Evolutionary conservation across 164 flowering plant genomes (phyloP), one percentile per base, ranked within the genome.

Genomic region (Amborella trichopoda): DNA sequence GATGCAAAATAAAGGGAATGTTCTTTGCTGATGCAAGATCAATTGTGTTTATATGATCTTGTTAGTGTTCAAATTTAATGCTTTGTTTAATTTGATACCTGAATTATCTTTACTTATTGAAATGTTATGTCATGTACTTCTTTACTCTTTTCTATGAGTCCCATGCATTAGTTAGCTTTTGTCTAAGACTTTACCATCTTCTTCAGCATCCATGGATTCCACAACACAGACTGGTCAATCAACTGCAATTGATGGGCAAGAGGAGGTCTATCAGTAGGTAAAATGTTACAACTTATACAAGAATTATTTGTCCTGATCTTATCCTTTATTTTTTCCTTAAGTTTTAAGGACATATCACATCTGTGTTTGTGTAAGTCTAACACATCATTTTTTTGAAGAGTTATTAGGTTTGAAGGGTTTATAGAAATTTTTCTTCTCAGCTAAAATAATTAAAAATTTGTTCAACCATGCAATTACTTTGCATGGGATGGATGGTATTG

Each of bases 211-310:
- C 30, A 46, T 70, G 28, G 89, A 81, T 67, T 74, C 83, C 23
- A 69, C 78, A 22, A 58, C 74, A 23, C 78, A 79, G 64, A 72
- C 85, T 3, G 81, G 78, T 26, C 70, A 68, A 55, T 49, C 56
- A 45, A 71, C 46, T 65, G 74, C 60, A 9, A 75, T 64, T 59
- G 85, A 86, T 58, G 77, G 77, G 86, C 95, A 72, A 65, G 95
- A 89, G 60, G 97, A 85, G 55, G 53, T 68, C 23, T 69, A 58
- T 63, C 85, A 83, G 47, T 83, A 79, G 94, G 97, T 84, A 54
- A 33, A 13, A 32, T 49, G 39, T 32, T 14, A 37, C 6, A 3
- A 24, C n/a, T n/a, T n/a, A n/a, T n/a, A n/a, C n/a, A n/a, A n/a
- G n/a, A n/a, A n/a, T n/a, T n/a, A n/a, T n/a, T n/a, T n/a, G n/a